Percentiles rank a stretch among this genome's conserved stretches.
Evolutionary conservation across 768 basidiomycete genomes (phyloP).

Genomic region (Calocera viscosa): DNA sequence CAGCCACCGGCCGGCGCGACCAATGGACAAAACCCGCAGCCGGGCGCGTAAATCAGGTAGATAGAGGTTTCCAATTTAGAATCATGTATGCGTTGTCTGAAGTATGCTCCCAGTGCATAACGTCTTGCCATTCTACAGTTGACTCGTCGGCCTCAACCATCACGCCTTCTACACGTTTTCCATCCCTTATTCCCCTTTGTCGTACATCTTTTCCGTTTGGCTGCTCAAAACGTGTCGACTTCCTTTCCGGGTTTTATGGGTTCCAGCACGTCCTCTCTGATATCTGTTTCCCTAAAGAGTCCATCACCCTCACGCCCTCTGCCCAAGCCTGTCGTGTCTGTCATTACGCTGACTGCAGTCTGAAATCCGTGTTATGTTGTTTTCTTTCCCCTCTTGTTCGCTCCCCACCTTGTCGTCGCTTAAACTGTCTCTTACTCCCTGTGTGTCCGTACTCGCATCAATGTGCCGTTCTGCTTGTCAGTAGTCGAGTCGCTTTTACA

Average conservation of each 20-base stretch:
- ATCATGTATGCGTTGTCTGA: not conserved
- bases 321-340: not conserved
- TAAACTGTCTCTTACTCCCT: not conserved
- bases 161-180: not conserved
- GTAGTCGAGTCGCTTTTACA: not conserved
- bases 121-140: conserved; percentile 4
- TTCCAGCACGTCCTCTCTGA: conserved; percentile 3
- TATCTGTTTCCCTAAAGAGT: not conserved
- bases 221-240: conserved; percentile 8
- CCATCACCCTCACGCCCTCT: not conserved
- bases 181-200: not conserved
- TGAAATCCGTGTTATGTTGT: not conserved
- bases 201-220: not conserved
- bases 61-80: not conserved
- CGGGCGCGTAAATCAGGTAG: conserved; percentile 3
- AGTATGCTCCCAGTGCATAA: not conserved
- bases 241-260: conserved; percentile 10
- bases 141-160: not conserved
- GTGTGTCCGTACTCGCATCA: not conserved
- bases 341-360: not conserved
- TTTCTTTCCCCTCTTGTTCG: not conserved
- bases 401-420: not conserved
- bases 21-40: conserved; percentile 4
- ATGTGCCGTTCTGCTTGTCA: not conserved
- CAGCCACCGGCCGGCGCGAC: conserved; percentile 8